phyloP scores from a whole-genome alignment of 768 basidiomycete species.

The Collybiopsis luxurians region DNA sequence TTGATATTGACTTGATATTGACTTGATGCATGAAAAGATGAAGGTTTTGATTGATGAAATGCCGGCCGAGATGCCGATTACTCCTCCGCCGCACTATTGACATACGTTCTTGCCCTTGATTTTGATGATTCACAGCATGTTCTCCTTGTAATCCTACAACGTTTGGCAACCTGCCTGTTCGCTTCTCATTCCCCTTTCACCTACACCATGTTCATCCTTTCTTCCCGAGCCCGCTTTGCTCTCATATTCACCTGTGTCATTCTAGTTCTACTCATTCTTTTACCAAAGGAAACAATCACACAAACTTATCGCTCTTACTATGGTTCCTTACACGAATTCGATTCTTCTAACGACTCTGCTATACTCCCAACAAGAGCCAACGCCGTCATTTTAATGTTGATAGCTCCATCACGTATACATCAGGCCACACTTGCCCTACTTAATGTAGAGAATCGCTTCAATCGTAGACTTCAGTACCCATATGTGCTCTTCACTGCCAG shows the following conservation, averaged over 20 bases:
- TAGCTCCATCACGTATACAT: constrained; percentile 22
- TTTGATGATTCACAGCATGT: too few species aligned
- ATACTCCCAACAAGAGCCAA: constrained; percentile 12
- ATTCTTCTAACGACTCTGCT: not conserved
- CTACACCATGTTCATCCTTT: too few species aligned
- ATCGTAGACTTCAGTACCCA: constrained; percentile 27
- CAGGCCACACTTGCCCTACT: constrained; percentile 24
- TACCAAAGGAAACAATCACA: not conserved
- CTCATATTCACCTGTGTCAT: not conserved
- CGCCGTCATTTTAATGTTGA: constrained; percentile 26
- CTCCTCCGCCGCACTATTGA: too few species aligned
- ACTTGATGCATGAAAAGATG: too few species aligned
- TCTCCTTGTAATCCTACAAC: too few species aligned
- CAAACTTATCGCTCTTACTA: constrained; percentile 2
- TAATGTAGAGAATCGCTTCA: constrained; percentile 29
- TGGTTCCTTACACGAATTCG: not conserved
- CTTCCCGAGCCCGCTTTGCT: constrained; percentile 2
- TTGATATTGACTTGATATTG: too few species aligned
- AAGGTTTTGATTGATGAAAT: too few species aligned
- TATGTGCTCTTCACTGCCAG: constrained; percentile 24
- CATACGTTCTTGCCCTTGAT: too few species aligned
- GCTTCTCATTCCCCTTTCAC: too few species aligned
- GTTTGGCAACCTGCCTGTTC: too few species aligned
- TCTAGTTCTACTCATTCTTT: not conserved
- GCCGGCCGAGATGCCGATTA: too few species aligned